Conservation (phyloP, 345 rosid genomes). For the Barbarea vulgaris region DNA sequence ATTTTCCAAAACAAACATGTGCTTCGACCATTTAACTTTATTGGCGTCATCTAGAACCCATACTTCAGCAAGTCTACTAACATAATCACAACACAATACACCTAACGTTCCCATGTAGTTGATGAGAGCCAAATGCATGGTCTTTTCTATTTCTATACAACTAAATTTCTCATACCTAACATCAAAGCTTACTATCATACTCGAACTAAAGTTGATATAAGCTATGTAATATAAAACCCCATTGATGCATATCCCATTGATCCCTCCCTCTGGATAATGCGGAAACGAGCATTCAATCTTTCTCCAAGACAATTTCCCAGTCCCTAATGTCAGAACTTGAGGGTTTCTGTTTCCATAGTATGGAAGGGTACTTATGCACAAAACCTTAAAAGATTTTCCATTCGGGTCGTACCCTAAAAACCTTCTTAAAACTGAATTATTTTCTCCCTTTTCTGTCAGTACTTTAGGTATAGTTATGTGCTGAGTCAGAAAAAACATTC, state of each 20-base stretch:
- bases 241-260: neutral
- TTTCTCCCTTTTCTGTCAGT: no score
- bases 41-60: slow-evolving; percentile 9
- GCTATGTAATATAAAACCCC: slow-evolving; percentile 14
- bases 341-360: no score
- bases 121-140: neutral
- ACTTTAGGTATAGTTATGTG: no score
- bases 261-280: neutral
- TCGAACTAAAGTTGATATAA: neutral
- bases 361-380: no score
- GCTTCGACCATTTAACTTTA: neutral
- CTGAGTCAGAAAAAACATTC: no score
- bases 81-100: neutral
- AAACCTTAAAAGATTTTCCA: no score
- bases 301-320: neutral
- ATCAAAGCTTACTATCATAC: slow-evolving; percentile 12
- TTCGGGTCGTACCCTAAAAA: no score
- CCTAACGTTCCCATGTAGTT: slow-evolving; percentile 22
- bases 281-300: neutral
- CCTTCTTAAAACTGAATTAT: no score
- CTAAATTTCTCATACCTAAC: slow-evolving; percentile 2
- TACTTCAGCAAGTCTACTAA: neutral
- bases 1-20: neutral
- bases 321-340: slow-evolving; percentile 12
- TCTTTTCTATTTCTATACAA: neutral